Base-by-base conservation (phyloP, 306 rosid genomes). In the Fragaria ananassa region DNA sequence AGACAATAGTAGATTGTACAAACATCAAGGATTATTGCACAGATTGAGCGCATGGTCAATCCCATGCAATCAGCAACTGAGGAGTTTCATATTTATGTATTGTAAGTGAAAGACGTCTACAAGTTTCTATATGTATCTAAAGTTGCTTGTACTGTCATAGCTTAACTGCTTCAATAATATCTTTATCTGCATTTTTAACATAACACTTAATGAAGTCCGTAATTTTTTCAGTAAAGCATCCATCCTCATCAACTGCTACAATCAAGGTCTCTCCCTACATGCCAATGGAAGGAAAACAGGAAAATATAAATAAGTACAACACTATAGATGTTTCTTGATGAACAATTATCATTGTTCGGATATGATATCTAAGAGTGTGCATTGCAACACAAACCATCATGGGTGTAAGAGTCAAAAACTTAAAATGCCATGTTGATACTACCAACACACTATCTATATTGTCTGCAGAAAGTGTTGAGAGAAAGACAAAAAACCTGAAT, bases 231-330 rank as follows among this genome's bases (percentile, higher is more conserved):
- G 89, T 95, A 82, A 95, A 95, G 89, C 93, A 89, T 72, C 99
- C 99, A 90, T 95, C 97, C 65, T 95, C 99, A 71, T 95, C 99
- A 72, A 95, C 97, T 61, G 97, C 97, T 64, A 95, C 97, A 74
- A 85, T 84, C 80, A 95, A 74, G 64, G 83, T 87, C 82, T 95
- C 91, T 39, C 91, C 97, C 97, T 92, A 78, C 82, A 90, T 49
- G 53, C 70, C 70, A 78, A 84, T 41, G 70, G 29, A 75, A 41
- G 70, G 29, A 71, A 41, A 60, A 57, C 62, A 58, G 73, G 65
- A 35, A 13, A 71, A 39, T 37, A 53, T 3, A 65, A n/a, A 13
- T 42, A 29, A 34, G 27, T 49, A 31, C 23, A 34, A 62, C 10
- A 51, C 15, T 8, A 29, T 21, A 58, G n/a, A 57, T 71, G 27